Evolutionary conservation across 2,329 filamentous ascomycete genomes (phyloP), one percentile per base, ranked within the genome.

Genomic region (Onygenales sp.): DNA sequence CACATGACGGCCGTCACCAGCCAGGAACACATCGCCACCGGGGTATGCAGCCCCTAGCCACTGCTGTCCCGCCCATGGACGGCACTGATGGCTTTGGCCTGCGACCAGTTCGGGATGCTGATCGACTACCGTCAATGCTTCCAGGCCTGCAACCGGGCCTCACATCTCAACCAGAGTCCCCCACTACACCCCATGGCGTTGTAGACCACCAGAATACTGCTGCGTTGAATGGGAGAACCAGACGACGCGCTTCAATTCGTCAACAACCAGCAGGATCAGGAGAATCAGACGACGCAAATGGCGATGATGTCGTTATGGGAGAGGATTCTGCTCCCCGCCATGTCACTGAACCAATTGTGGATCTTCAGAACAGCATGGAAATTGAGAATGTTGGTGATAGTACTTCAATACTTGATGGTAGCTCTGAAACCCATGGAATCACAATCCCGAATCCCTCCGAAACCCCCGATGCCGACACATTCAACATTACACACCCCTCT

Each of bases 401-500:
- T 34, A 87, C 92, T 56, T 81, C 84, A 60, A 85, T 95, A 67
- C 79, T 95, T 37, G 84, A 88, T 51, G 77, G 76, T 49, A 82
- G 78, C 40, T 84, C 83, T 51, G 82, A 86, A 2, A 80, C 84
- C 3, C 82, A 95, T 36, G 85, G 87, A 33, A 72, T 95, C 56
- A 82, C 85, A 2, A 86, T 88, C 6, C 86, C 86, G 2, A 86
- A 86, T 36, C 86, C 87, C 2, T 91, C 90, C 0, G 89, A 93
- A 62, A 82, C 84, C n/a, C 87, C 90, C 61, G 88, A 94, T 61
- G 82, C 87, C 10, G 90, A 92, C 53, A 89, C 90, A 0, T 96
- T 97, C 71, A 94, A 95, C 71, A 94, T 96, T 62, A 90, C 88
- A 6, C 92, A 96, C 68, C 85, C 87, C 51, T 85, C 85, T 47